Conservation (phyloP, 768 basidiomycete genomes). For the Auriculariales sp. region DNA sequence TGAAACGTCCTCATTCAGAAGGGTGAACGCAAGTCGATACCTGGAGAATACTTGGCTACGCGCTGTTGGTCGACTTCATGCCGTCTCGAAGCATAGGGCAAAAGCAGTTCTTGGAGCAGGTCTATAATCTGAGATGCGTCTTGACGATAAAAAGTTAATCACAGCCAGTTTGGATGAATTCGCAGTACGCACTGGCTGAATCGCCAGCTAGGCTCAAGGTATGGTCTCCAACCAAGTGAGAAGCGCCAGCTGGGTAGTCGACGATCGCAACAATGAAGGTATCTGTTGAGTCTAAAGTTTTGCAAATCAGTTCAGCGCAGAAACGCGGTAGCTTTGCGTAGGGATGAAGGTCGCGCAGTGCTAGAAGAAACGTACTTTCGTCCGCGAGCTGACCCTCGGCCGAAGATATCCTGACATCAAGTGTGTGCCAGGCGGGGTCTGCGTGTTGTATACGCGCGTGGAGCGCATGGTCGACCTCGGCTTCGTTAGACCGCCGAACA, state of each 20-base stretch:
- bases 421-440: not conserved
- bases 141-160: not conserved
- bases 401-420: not conserved
- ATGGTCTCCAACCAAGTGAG: not conserved
- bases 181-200: not conserved
- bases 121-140: conserved; percentile 1
- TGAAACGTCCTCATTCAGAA: conserved; percentile 81
- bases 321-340: too few species aligned
- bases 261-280: not conserved
- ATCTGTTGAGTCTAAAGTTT: not conserved
- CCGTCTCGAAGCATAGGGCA: conserved; percentile 24
- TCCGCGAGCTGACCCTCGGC: not conserved
- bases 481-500: not conserved
- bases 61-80: conserved; percentile 33
- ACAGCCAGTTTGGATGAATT: too few species aligned
- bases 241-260: not conserved
- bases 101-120: conserved; percentile 24
- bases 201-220: not conserved
- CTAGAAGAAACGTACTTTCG: too few species aligned
- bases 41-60: conserved; percentile 68
- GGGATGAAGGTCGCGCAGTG: too few species aligned
- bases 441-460: not conserved
- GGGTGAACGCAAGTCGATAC: conserved; percentile 80
- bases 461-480: not conserved
- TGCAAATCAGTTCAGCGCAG: too few species aligned